Evolutionary conservation across 1,284 basidiomycete species (phyloP).

Genomic region (Salmacisia buchloeana): DNA sequence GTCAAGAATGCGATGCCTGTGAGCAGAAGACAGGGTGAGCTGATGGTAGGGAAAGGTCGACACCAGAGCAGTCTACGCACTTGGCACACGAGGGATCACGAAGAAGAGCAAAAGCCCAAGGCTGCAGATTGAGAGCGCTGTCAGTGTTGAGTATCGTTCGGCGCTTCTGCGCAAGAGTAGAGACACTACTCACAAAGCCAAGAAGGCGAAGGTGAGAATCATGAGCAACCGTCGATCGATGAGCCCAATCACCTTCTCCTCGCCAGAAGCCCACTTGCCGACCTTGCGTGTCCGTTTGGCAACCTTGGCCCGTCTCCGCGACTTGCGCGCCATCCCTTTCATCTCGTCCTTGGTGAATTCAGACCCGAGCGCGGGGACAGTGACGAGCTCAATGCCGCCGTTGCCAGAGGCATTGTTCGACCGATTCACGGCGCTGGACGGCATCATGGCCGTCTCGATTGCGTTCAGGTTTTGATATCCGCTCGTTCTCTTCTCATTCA

Average conservation of each 20-base stretch:
- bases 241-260: constrained; percentile 36
- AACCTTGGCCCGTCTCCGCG: constrained; percentile 22
- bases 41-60: not conserved
- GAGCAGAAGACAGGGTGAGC: not conserved
- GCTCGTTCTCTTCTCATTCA: constrained; percentile 14
- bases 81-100: constrained; percentile 41
- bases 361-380: constrained; percentile 40
- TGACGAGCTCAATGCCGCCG: constrained; percentile 42
- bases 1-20: constrained; percentile 24
- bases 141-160: not conserved
- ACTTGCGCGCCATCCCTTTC: constrained; percentile 24
- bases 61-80: constrained; percentile 7
- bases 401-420: constrained; percentile 21
- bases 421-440: constrained; percentile 13
- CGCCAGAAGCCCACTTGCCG: constrained; percentile 27
- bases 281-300: constrained; percentile 15
- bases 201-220: constrained; percentile 28
- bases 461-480: not conserved
- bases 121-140: not conserved
- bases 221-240: constrained; percentile 29
- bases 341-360: constrained; percentile 40
- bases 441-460: not conserved
- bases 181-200: constrained; percentile 8
- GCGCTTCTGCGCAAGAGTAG: not conserved
- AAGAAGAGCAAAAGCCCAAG: constrained; percentile 36